A percentile compares a stretch with the other conserved stretches of the same genome.
Evolutionary conservation across 2,329 filamentous ascomycete species (phyloP).

Genomic region (Ceratocystis alfenasii): DNA sequence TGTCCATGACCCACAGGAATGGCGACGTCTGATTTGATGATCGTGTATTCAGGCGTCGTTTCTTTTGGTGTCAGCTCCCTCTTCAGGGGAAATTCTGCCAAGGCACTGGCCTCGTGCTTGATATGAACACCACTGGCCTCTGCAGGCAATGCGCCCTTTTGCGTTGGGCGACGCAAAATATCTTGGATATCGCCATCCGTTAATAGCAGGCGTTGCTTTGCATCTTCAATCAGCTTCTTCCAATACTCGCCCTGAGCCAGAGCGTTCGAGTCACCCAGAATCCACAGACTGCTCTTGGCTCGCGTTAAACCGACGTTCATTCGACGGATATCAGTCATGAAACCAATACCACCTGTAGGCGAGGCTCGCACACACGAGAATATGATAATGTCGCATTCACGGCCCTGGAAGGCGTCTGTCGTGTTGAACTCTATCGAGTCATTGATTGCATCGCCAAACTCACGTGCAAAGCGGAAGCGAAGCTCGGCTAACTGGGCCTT

Average conservation of each 20-base stretch:
- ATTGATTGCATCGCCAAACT: constrained; percentile 63
- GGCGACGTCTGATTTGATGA: not conserved
- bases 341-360: constrained; percentile 88
- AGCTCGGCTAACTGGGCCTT: constrained; percentile 82
- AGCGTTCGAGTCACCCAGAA: constrained; percentile 81
- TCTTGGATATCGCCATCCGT: constrained; percentile 51
- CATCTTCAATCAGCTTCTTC: constrained; percentile 74
- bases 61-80: not conserved
- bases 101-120: not conserved
- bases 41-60: not conserved
- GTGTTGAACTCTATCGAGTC: constrained; percentile 93
- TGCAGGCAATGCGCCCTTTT: constrained; percentile 28
- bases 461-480: constrained; percentile 57
- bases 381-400: constrained; percentile 95
- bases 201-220: constrained; percentile 60
- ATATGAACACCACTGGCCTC: constrained; percentile 19
- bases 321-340: constrained; percentile 93
- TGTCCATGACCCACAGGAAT: constrained; percentile 19
- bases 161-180: constrained; percentile 37
- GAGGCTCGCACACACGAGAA: constrained; percentile 96
- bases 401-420: constrained; percentile 92
- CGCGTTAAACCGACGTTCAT: constrained; percentile 98
- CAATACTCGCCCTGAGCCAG: constrained; percentile 83
- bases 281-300: constrained; percentile 93
- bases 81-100: not conserved